phyloP scores from a whole-genome alignment of 495 filamentous ascomycete species.

The Neurospora sp. region DNA sequence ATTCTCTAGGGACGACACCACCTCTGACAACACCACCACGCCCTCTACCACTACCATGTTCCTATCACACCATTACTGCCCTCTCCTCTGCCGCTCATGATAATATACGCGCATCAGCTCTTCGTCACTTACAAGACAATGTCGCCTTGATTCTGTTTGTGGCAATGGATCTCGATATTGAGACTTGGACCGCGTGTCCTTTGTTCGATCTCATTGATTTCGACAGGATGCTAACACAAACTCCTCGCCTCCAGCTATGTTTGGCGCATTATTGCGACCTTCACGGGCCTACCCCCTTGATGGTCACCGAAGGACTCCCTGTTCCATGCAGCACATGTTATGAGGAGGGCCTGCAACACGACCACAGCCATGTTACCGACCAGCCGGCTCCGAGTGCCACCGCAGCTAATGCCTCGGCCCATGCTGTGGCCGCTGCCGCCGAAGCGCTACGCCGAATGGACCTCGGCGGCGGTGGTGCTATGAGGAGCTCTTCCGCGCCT shows the following conservation, averaged over 20 bases:
- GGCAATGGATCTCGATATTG: neutral
- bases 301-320: conserved; percentile 83
- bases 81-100: neutral
- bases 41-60: neutral
- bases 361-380: conserved; percentile 6
- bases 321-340: conserved; percentile 69
- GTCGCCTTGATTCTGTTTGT: neutral
- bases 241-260: conserved; percentile 57
- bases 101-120: neutral
- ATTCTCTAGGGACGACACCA: neutral
- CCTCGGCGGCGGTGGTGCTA: conserved; percentile 16
- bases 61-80: neutral
- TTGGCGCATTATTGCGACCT: conserved; percentile 95
- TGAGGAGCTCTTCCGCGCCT: conserved; percentile 31
- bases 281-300: conserved; percentile 88
- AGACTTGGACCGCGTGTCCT: neutral
- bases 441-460: conserved; percentile 35
- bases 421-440: conserved; percentile 22
- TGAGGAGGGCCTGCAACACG: conserved; percentile 29
- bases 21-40: neutral
- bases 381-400: conserved; percentile 26
- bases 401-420: conserved; percentile 17
- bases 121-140: neutral
- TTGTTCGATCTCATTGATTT: neutral
- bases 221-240: conserved; percentile 24